Conservation (phyloP, 345 rosid genomes). For the Populus alba region DNA sequence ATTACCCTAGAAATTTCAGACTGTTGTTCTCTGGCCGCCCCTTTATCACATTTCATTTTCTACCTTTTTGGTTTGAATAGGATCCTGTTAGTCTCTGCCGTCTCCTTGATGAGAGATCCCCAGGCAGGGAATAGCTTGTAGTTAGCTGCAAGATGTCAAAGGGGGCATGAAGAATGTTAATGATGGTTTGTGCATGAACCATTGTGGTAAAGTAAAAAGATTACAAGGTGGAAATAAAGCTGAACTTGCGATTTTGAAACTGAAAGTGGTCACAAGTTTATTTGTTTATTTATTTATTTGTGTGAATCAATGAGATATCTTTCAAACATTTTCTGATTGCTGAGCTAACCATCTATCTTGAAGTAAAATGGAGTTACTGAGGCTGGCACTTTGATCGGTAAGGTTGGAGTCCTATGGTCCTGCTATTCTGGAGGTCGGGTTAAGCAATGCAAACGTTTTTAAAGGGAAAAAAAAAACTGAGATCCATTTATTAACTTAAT, state of each 20-base stretch:
- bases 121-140: slow-evolving; percentile 6
- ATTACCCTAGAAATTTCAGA: slow-evolving; percentile 13
- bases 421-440: too few species aligned
- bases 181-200: background rate
- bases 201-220: background rate
- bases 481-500: too few species aligned
- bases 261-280: too few species aligned
- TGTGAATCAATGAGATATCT: background rate
- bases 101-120: background rate
- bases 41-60: background rate
- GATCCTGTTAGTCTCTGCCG: slow-evolving; percentile 9
- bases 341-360: background rate
- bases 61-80: slow-evolving; percentile 2
- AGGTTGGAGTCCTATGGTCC: background rate
- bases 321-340: background rate
- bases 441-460: too few species aligned
- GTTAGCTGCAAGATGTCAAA: slow-evolving; percentile 13
- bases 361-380: too few species aligned
- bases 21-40: slow-evolving; percentile 9
- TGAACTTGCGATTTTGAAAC: background rate
- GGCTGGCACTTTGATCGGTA: background rate
- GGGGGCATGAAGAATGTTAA: background rate
- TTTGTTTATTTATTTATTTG: background rate
- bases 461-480: too few species aligned
- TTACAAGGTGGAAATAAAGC: background rate